A percentile compares a stretch with the other conserved stretches of the same genome.
These are phyloP conservation scores for Allium cepa DNA, from an alignment of 106 monocot genomes.

Conservation along the genomic window DNA sequence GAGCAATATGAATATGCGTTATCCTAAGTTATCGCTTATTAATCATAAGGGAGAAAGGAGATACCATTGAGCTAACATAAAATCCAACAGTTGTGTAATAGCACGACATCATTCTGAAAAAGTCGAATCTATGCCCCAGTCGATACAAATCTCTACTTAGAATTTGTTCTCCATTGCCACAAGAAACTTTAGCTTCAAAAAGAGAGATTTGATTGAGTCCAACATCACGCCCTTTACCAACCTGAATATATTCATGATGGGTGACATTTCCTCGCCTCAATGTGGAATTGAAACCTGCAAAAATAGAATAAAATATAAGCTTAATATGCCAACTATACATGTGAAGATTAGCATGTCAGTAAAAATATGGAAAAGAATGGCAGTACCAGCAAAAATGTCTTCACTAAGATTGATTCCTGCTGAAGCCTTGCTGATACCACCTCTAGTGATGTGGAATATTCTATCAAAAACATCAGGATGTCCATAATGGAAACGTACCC, in stretches of 20 bases:
- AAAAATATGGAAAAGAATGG: background rate
- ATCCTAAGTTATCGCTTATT: background rate
- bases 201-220: slow-evolving; percentile 98
- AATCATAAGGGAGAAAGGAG: background rate
- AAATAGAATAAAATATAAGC: too few relatives aligned
- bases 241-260: slow-evolving; percentile 98
- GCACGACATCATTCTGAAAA: slow-evolving; percentile 96
- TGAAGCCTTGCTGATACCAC: slow-evolving; percentile 98
- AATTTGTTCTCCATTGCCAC: slow-evolving; percentile 93
- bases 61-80: slow-evolving; percentile 96
- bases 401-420: slow-evolving; percentile 90
- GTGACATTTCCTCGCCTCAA: slow-evolving; percentile 88
- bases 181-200: slow-evolving; percentile 97
- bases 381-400: slow-evolving; percentile 92
- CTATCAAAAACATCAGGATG: slow-evolving; percentile 99
- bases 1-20: background rate
- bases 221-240: slow-evolving; percentile 97
- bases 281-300: slow-evolving; percentile 91
- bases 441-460: slow-evolving; percentile 95
- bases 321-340: background rate
- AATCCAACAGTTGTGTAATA: slow-evolving; percentile 96
- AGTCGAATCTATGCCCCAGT: slow-evolving; percentile 90
- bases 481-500: slow-evolving; percentile 99
- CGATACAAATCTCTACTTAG: slow-evolving; percentile 95
- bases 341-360: background rate